Conservation (phyloP, 2,329 filamentous ascomycete species). For the Daldinia sp. region DNA sequence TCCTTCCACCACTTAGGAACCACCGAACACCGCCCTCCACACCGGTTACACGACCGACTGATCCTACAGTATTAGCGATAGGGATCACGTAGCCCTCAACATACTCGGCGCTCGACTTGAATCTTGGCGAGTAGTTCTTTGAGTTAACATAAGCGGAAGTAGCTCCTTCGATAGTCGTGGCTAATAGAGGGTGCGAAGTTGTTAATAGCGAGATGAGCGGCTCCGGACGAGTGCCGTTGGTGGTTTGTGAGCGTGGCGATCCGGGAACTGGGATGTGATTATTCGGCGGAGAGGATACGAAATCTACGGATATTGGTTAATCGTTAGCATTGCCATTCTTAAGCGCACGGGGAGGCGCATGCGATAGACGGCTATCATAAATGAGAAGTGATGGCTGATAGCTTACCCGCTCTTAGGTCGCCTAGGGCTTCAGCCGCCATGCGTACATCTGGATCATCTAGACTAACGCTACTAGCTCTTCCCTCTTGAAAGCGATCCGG, state of each 20-base stretch:
- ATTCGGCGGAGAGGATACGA: conserved; percentile 72
- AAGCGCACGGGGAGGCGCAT: conserved; percentile 19
- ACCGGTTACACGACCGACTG: conserved; percentile 85
- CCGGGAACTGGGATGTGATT: conserved; percentile 58
- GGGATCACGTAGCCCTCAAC: conserved; percentile 90
- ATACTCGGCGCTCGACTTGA: conserved; percentile 90
- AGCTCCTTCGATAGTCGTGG: conserved; percentile 85
- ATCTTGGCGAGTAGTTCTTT: conserved; percentile 90
- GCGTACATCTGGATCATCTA: conserved; percentile 76
- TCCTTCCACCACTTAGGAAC: conserved; percentile 75
- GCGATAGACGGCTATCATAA: conserved; percentile 24
- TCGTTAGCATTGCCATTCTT: conserved; percentile 41
- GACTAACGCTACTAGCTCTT: conserved; percentile 64
- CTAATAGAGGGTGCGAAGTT: conserved; percentile 87
- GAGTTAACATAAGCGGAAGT: conserved; percentile 86
- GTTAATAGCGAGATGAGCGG: conserved; percentile 88
- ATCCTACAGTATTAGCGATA: conserved; percentile 86
- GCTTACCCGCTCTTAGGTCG: conserved; percentile 77
- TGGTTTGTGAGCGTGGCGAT: conserved; percentile 54
- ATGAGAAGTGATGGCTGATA: conserved; percentile 23
- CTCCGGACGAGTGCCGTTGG: conserved; percentile 70
- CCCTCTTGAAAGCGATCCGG: conserved; percentile 61
- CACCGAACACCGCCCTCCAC: conserved; percentile 89
- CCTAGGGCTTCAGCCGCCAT: conserved; percentile 81
- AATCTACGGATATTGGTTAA: conserved; percentile 61